Conservation (phyloP, 2,329 filamentous ascomycete genomes). For the Diaporthe australafricana region DNA sequence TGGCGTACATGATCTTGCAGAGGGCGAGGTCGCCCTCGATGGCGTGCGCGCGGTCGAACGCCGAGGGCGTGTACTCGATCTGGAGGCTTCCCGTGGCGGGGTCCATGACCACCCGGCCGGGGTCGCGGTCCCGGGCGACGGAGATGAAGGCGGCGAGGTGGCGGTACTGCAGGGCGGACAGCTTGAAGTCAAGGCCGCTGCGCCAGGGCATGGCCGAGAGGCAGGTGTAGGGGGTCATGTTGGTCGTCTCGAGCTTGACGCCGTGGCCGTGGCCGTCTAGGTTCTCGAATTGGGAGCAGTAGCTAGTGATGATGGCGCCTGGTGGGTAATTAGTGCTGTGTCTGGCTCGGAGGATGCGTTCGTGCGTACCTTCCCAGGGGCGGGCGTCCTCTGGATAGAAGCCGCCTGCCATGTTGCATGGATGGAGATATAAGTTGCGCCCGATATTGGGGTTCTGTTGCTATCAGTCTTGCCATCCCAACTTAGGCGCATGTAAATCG, state of each 20-base stretch:
- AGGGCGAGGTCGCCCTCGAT: conserved; percentile 78
- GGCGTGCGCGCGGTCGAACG: conserved; percentile 78
- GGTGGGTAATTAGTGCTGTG: too few species aligned
- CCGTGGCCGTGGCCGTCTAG: conserved; percentile 85
- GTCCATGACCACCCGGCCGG: conserved; percentile 80
- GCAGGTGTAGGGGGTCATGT: conserved; percentile 77
- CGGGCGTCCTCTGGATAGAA: conserved; percentile 77
- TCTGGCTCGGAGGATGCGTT: background rate
- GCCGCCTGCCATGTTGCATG: conserved; percentile 66
- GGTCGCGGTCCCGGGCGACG: conserved; percentile 80
- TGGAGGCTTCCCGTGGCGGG: conserved; percentile 72
- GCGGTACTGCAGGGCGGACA: conserved; percentile 74
- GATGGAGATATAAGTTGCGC: conserved; percentile 81
- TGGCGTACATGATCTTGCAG: conserved; percentile 81
- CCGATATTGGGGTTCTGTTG: conserved; percentile 78
- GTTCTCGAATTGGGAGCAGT: conserved; percentile 83
- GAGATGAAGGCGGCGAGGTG: conserved; percentile 80
- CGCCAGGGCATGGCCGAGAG: conserved; percentile 75
- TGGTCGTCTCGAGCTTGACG: conserved; percentile 80
- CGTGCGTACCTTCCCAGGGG: conserved; percentile 70
- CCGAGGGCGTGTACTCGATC: conserved; percentile 77
- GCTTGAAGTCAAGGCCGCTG: conserved; percentile 78
- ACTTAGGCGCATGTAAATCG: background rate
- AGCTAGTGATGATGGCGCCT: conserved; percentile 83
- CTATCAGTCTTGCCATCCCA: conserved; percentile 23